These are phyloP conservation scores for Blastobotrys arbuscula DNA, from an alignment of 1,139 yeast species.

Conservation along the genomic window DNA sequence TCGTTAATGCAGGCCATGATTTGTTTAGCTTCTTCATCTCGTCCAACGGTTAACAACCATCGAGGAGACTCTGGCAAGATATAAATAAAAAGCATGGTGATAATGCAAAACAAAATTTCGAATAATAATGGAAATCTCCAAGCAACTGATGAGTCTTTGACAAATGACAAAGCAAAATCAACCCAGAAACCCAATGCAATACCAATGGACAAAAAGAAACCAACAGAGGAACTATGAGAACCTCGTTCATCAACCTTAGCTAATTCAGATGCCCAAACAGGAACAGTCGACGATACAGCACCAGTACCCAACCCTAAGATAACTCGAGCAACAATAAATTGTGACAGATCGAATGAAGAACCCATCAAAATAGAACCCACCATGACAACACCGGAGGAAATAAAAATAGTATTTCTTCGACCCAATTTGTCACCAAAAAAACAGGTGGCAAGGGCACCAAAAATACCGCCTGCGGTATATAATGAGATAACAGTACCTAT, in stretches of 20 bases:
- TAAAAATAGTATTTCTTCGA: constrained; percentile 56
- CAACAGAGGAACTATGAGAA: constrained; percentile 60
- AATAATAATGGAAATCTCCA: constrained; percentile 46
- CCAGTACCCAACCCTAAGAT: constrained; percentile 76
- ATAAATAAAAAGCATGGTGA: constrained; percentile 19
- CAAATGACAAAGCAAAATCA: constrained; percentile 45
- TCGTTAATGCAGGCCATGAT: constrained; percentile 37
- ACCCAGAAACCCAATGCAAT: constrained; percentile 69
- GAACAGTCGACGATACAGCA: constrained; percentile 72
- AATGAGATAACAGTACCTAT: constrained; percentile 36
- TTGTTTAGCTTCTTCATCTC: constrained; percentile 43
- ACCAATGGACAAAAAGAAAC: constrained; percentile 65
- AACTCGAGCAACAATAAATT: constrained; percentile 66
- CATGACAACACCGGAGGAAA: constrained; percentile 54
- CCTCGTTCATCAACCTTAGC: constrained; percentile 69
- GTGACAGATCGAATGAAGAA: constrained; percentile 54
- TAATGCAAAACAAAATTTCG: constrained; percentile 19
- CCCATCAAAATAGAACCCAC: constrained; percentile 61
- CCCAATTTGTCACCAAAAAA: constrained; percentile 59
- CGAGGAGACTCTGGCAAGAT: constrained; percentile 45
- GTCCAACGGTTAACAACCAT: constrained; percentile 40
- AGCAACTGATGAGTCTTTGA: constrained; percentile 40
- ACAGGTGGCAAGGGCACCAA: constrained; percentile 62
- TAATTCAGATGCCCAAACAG: constrained; percentile 79
- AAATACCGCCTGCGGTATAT: constrained; percentile 65